Conservation (phyloP, 345 rosid genomes). For the Hypericum androsaemum region DNA sequence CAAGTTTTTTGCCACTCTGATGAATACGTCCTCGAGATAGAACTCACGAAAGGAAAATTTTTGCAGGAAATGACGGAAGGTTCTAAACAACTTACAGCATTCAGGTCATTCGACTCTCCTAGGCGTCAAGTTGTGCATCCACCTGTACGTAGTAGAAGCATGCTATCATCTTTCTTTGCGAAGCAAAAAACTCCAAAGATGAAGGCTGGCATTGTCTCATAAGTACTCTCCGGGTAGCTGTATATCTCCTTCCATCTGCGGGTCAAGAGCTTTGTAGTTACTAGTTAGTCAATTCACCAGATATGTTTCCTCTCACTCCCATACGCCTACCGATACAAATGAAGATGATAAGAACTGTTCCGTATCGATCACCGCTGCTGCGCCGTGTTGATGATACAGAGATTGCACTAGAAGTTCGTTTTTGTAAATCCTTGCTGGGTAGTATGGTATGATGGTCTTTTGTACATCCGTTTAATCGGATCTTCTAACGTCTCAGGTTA, state of each 20-base stretch:
- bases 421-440: no score
- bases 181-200: slow-evolving; percentile 63
- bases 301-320: slow-evolving; percentile 3
- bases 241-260: neutral
- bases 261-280: neutral
- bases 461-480: no score
- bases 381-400: no score
- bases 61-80: slow-evolving; percentile 55
- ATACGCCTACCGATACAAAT: slow-evolving; percentile 2
- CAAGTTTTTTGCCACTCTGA: no score
- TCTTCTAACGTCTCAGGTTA: no score
- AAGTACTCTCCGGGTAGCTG: slow-evolving; percentile 4
- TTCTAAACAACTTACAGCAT: slow-evolving; percentile 44
- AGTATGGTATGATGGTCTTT: no score
- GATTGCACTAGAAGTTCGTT: no score
- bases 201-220: slow-evolving; percentile 39
- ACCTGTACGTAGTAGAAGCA: slow-evolving; percentile 68
- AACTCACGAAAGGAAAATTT: slow-evolving; percentile 8
- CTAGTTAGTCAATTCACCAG: slow-evolving; percentile 4
- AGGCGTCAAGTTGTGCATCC: slow-evolving; percentile 46
- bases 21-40: neutral
- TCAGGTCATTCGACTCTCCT: slow-evolving; percentile 57
- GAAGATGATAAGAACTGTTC: neutral
- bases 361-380: no score
- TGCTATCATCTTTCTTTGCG: slow-evolving; percentile 76